Base-by-base conservation (phyloP, 176 grass and related monocot species). In the Raddia distichophylla region DNA sequence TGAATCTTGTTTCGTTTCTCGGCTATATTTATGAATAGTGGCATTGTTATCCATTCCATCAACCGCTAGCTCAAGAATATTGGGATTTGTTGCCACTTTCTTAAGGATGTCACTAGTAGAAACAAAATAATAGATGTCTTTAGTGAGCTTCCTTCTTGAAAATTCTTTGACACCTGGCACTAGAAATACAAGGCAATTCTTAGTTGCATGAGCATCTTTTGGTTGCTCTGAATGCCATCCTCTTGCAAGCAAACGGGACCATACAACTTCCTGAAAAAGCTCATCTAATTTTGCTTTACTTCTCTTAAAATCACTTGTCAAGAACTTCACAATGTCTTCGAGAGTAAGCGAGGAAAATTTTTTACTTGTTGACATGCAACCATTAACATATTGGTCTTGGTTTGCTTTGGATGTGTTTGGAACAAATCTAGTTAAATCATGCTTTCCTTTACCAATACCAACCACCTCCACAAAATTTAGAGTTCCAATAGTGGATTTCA, bases 141-240 rank as follows among this genome's bases (percentile, higher is more conserved):
- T 91, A 45, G 67, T 65, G 54, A 88, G 77, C 32, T 80, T 91
- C 62, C 82, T 91, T 52, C 91, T 89, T 52, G 92, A 91, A 56
- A 94, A 91, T 60, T 91, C 91, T 59, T 89, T 86, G 4, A 91
- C 68, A 56, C 49, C 63, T 9, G 77, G 62, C 67, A 69, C 79
- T 83, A 51, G 83, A 83, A 48, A 91, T 56, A 94, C 92, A 71
- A 94, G 77, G 22, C 74, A 73, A 71, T 89, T 50, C 64, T 89
- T 94, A 42, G 83, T 83, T 43, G 64, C 75, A 61, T 50, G 77
- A 27, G 48, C 18, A 22, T 93, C 91, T 83, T 84, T 80, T 35
- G 91, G 91, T 78, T 90, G 85, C 78, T 90, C 88, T 44, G 92
- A 94, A n/a, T 91, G 88, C 92, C 92, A 94, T 3, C 92, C 92